These are phyloP conservation scores for Carex kokanica DNA, from an alignment of 176 grass and related monocot species.

Conservation along the genomic window DNA sequence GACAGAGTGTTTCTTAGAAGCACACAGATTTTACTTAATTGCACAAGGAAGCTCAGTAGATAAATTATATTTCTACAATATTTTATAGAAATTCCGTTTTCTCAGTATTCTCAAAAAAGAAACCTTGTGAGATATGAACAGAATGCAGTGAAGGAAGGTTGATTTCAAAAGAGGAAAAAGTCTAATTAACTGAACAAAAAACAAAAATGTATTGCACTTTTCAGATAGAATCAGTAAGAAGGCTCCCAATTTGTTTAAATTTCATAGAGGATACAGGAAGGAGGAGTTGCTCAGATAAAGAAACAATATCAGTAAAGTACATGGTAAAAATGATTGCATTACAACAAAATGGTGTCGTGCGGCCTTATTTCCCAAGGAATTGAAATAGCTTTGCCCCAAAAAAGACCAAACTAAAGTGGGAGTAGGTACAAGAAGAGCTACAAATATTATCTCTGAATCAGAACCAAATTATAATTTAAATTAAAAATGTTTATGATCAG, in stretches of 20 bases:
- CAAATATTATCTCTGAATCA: not conserved
- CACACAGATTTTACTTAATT: not conserved
- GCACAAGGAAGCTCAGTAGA: not conserved
- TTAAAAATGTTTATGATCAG: not conserved
- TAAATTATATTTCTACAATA: not conserved
- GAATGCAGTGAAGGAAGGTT: not conserved
- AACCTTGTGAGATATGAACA: not conserved
- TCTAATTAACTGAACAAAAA: not conserved
- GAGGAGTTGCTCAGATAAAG: not conserved
- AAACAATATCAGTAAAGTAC: not conserved
- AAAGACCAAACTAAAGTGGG: slow-evolving; percentile 1
- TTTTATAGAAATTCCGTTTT: not conserved
- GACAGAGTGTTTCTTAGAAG: not conserved
- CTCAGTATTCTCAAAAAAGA: not conserved
- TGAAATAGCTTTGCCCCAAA: not conserved
- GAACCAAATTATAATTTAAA: not conserved
- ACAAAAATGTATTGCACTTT: not conserved
- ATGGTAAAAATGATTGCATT: slow-evolving; percentile 14
- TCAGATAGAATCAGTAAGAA: not conserved
- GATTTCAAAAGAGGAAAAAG: not conserved
- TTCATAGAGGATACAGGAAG: not conserved
- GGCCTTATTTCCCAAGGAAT: not conserved
- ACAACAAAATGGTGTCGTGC: not conserved
- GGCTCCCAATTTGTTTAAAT: not conserved
- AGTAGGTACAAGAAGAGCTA: not conserved